A percentile compares a stretch with the other conserved stretches of the same genome.
Evolutionary conservation across 2,329 filamentous ascomycete species (phyloP).

Genomic region (Penicillium italicum): DNA sequence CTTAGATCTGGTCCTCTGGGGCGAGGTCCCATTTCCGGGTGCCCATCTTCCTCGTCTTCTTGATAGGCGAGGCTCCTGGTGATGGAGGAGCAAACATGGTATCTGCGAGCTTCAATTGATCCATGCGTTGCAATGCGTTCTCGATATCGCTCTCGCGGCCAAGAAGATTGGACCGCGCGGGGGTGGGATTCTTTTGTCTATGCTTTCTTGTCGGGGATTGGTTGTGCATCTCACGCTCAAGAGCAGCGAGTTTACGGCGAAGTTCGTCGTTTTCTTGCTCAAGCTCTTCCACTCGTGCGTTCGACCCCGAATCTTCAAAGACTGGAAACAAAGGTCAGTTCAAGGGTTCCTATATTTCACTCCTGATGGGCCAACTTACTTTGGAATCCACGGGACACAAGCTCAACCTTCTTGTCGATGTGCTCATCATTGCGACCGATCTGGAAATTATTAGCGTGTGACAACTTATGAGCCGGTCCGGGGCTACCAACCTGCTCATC

Average conservation of each 20-base stretch:
- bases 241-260: slow-evolving; percentile 59
- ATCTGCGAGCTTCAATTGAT: slow-evolving; percentile 38
- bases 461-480: neutral
- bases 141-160: slow-evolving; percentile 42
- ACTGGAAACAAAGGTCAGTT: slow-evolving; percentile 33
- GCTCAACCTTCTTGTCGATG: slow-evolving; percentile 81
- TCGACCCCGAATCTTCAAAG: slow-evolving; percentile 48
- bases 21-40: slow-evolving; percentile 48
- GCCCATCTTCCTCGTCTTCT: slow-evolving; percentile 45
- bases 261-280: slow-evolving; percentile 69
- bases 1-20: slow-evolving; percentile 39
- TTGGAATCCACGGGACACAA: slow-evolving; percentile 57
- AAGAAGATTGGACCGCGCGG: slow-evolving; percentile 29
- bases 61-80: slow-evolving; percentile 31
- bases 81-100: slow-evolving; percentile 30
- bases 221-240: slow-evolving; percentile 63
- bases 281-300: slow-evolving; percentile 62
- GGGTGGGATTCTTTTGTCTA: slow-evolving; percentile 30
- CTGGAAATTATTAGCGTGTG: slow-evolving; percentile 24
- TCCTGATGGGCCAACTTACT: slow-evolving; percentile 30
- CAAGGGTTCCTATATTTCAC: no score
- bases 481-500: slow-evolving; percentile 60
- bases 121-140: slow-evolving; percentile 38
- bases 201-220: slow-evolving; percentile 60
- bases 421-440: slow-evolving; percentile 75